Evolutionary conservation across 257 asterid genomes (phyloP).

Genomic region (Schizonepeta tenuifolia): DNA sequence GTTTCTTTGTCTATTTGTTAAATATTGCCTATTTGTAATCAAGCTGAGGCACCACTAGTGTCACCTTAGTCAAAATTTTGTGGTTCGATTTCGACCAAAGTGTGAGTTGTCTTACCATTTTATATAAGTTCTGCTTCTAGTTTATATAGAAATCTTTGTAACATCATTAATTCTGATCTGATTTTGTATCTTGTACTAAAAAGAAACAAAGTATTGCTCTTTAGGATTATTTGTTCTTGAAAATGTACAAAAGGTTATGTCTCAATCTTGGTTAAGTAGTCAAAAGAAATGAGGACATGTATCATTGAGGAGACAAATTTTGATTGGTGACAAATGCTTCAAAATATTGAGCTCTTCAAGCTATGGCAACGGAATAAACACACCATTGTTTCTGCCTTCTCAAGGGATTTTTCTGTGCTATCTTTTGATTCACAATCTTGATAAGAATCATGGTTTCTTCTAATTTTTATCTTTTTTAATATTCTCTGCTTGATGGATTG

Average conservation of each 20-base stretch:
- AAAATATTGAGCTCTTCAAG: background rate
- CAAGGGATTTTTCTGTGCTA: background rate
- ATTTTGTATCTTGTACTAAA: too few species aligned
- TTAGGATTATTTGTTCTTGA: background rate
- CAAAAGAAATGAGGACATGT: background rate
- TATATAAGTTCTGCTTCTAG: too few species aligned
- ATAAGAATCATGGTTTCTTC: background rate
- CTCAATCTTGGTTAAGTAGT: background rate
- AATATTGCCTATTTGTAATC: too few species aligned
- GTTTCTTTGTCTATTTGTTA: too few species aligned
- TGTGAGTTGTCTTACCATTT: too few species aligned
- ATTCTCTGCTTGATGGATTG: constrained; percentile 10
- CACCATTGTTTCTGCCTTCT: background rate
- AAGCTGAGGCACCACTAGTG: too few species aligned
- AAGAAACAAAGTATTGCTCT: too few species aligned
- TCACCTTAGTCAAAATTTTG: too few species aligned
- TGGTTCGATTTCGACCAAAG: too few species aligned
- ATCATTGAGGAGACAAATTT: background rate
- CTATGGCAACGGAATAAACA: background rate
- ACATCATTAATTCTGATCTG: too few species aligned
- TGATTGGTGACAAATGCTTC: background rate
- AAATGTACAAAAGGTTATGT: background rate
- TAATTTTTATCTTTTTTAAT: too few species aligned
- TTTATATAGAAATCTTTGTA: too few species aligned
- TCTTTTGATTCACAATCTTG: background rate